Evolutionary conservation across 768 basidiomycete species (phyloP).

Genomic region (Naganishia antarctica): DNA sequence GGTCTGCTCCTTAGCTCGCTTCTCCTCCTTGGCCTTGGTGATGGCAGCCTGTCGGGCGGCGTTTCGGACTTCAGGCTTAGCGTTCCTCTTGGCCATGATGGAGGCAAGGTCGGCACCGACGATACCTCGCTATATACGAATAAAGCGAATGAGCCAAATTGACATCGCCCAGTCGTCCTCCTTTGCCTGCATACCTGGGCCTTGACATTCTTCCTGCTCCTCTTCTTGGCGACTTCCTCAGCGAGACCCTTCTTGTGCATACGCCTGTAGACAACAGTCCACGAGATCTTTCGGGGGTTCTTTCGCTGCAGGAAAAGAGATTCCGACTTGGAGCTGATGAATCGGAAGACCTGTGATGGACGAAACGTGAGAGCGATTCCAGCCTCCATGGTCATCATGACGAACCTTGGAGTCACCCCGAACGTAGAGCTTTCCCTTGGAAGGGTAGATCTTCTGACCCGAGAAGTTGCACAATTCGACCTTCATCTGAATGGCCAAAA

Average conservation of each 20-base stretch:
- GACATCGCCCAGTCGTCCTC: background rate
- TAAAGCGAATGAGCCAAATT: background rate
- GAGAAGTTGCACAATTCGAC: conserved; percentile 99
- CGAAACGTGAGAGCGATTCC: background rate
- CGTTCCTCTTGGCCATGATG: conserved; percentile 87
- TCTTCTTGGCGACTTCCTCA: conserved; percentile 98
- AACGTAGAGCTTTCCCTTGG: conserved; percentile 92
- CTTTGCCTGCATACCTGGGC: conserved; percentile 52
- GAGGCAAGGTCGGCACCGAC: conserved; percentile 89
- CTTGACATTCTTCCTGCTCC: conserved; percentile 92
- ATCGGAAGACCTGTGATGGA: conserved; percentile 77
- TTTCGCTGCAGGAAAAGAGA: conserved; percentile 99
- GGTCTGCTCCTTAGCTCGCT: conserved; percentile 92
- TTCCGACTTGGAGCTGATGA: conserved; percentile 82
- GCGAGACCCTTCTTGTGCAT: conserved; percentile 99
- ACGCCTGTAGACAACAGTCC: conserved; percentile 63
- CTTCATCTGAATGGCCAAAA: conserved; percentile 55
- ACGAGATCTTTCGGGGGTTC: conserved; percentile 99
- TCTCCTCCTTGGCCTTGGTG: conserved; percentile 88
- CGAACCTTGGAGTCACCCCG: conserved; percentile 90
- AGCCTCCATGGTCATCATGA: conserved; percentile 11
- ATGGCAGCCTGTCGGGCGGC: conserved; percentile 80
- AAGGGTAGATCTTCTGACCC: conserved; percentile 94
- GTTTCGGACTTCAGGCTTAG: conserved; percentile 75
- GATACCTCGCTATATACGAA: conserved; percentile 75